A percentile compares a stretch with the other conserved stretches of the same genome.
These are phyloP conservation scores for Austroboletus festivus DNA, from an alignment of 768 basidiomycete genomes.

Conservation along the genomic window DNA sequence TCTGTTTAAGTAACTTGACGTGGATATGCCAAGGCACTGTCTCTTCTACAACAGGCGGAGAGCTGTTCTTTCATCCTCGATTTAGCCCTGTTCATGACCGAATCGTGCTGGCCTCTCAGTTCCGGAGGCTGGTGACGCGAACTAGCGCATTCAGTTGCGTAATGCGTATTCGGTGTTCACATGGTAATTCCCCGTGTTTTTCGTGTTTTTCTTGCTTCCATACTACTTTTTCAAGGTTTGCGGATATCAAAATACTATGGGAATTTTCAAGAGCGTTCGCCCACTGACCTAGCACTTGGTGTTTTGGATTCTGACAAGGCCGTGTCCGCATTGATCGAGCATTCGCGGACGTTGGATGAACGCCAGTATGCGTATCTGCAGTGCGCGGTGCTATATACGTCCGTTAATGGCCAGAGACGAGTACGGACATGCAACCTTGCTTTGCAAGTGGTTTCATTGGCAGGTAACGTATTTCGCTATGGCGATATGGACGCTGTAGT, in stretches of 20 bases:
- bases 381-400: slow-evolving; percentile 86
- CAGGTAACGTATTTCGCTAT: slow-evolving; percentile 88
- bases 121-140: slow-evolving; percentile 63
- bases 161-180: slow-evolving; percentile 80
- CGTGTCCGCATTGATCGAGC: slow-evolving; percentile 70
- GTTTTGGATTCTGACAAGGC: slow-evolving; percentile 80
- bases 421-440: slow-evolving; percentile 88
- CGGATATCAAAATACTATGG: slow-evolving; percentile 65
- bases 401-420: slow-evolving; percentile 67
- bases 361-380: slow-evolving; percentile 78
- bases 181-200: slow-evolving; percentile 47
- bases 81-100: slow-evolving; percentile 72
- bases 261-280: slow-evolving; percentile 63
- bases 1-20: slow-evolving; percentile 7
- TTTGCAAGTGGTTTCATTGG: slow-evolving; percentile 73
- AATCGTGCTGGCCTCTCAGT: slow-evolving; percentile 64
- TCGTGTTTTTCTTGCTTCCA: background rate
- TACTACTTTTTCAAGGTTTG: slow-evolving; percentile 44
- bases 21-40: slow-evolving; percentile 48
- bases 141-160: slow-evolving; percentile 78
- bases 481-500: slow-evolving; percentile 89
- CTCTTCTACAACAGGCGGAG: slow-evolving; percentile 78
- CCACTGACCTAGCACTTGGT: slow-evolving; percentile 77
- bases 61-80: slow-evolving; percentile 89
- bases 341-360: slow-evolving; percentile 65